Evolutionary conservation across 331 rosid genomes (phyloP).

Genomic region (Arachis monticola): DNA sequence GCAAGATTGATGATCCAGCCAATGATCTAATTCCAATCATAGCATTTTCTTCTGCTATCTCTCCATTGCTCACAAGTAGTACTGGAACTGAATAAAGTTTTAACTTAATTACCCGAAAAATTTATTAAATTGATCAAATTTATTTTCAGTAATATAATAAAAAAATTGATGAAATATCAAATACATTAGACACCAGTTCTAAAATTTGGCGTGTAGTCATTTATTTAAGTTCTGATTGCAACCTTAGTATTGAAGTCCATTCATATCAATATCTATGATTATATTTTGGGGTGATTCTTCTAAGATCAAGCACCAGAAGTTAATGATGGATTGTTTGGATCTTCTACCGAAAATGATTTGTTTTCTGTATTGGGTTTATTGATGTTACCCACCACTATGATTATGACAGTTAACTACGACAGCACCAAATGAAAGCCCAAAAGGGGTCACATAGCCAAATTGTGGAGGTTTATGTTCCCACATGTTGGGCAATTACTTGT

Average conservation of each 20-base stretch:
- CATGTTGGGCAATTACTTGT: slow-evolving; percentile 8
- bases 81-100: too few species aligned
- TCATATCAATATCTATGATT: slow-evolving; percentile 32
- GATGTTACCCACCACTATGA: background rate
- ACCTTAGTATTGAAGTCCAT: slow-evolving; percentile 28
- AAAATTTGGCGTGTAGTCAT: too few species aligned
- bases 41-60: too few species aligned
- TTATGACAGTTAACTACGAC: too few species aligned
- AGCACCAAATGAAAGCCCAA: background rate
- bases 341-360: slow-evolving; percentile 25
- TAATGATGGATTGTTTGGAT: slow-evolving; percentile 15
- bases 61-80: too few species aligned
- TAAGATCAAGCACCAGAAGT: slow-evolving; percentile 32
- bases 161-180: too few species aligned
- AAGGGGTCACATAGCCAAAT: slow-evolving; percentile 1
- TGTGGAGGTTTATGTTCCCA: slow-evolving; percentile 11
- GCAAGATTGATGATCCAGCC: too few species aligned
- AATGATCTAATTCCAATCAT: too few species aligned
- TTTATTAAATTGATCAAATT: too few species aligned
- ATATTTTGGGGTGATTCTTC: slow-evolving; percentile 29
- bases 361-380: slow-evolving; percentile 28
- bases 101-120: too few species aligned
- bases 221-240: slow-evolving; percentile 10
- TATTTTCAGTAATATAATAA: too few species aligned
- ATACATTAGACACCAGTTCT: too few species aligned